phyloP scores from a whole-genome alignment of 345 rosid genomes.

The Streptanthus diversifolius region DNA sequence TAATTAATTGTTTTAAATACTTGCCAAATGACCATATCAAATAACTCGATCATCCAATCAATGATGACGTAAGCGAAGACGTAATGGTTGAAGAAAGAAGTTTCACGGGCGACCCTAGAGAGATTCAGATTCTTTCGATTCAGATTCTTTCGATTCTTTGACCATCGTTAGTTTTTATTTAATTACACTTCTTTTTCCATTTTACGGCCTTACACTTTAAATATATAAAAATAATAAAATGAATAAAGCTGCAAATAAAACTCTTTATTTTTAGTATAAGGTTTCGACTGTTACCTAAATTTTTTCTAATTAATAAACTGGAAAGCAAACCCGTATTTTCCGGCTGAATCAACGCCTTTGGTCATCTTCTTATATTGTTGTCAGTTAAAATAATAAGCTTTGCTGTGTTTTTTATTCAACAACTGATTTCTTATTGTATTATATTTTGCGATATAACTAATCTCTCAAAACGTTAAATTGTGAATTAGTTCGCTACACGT shows the following conservation, averaged over 20 bases:
- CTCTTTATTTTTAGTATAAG: background rate
- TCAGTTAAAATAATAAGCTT: background rate
- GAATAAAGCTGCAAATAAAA: conserved; percentile 7
- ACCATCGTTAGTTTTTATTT: background rate
- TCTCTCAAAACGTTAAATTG: conserved; percentile 17
- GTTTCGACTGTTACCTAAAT: background rate
- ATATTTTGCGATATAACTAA: no score
- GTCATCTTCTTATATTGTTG: background rate
- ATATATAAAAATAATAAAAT: background rate
- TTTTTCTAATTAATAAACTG: background rate
- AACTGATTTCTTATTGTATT: no score
- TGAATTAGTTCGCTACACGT: conserved; percentile 26
- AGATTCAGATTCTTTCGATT: conserved; percentile 19
- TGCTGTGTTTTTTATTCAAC: background rate
- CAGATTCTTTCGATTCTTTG: conserved; percentile 19
- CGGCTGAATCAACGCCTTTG: conserved; percentile 28
- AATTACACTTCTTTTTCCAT: background rate
- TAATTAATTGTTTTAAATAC: background rate
- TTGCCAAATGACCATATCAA: background rate
- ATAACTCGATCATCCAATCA: background rate
- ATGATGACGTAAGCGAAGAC: conserved; percentile 15
- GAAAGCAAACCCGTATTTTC: conserved; percentile 27
- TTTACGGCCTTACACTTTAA: background rate
- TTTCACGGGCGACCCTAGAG: conserved; percentile 13
- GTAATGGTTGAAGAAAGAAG: conserved; percentile 11